Conservation (phyloP, 805 yeast genomes). For the Monosporozyma yasuniensis region DNA sequence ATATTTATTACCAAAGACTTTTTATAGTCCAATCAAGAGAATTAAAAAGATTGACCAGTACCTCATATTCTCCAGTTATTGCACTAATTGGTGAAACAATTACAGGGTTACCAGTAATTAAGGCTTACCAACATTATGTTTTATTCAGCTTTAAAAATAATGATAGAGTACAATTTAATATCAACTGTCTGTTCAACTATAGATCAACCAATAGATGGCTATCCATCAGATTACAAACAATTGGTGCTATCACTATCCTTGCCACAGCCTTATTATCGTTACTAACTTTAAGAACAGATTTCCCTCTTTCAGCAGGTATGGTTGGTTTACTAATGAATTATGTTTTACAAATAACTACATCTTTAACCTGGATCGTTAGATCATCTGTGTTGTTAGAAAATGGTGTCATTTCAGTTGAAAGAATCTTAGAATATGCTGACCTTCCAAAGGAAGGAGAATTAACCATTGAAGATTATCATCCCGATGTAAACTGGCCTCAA, state of each 20-base stretch:
- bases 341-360: slow-evolving; percentile 46
- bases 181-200: slow-evolving; percentile 40
- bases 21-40: slow-evolving; percentile 69
- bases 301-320: slow-evolving; percentile 47
- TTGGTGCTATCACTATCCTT: slow-evolving; percentile 49
- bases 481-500: slow-evolving; percentile 44
- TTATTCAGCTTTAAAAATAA: slow-evolving; percentile 53
- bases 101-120: slow-evolving; percentile 66
- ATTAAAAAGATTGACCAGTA: slow-evolving; percentile 61
- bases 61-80: slow-evolving; percentile 66
- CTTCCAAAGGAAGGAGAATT: slow-evolving; percentile 40
- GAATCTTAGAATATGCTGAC: slow-evolving; percentile 52
- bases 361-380: slow-evolving; percentile 49
- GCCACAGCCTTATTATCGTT: slow-evolving; percentile 42
- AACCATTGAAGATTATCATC: slow-evolving; percentile 38
- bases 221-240: slow-evolving; percentile 49
- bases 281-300: slow-evolving; percentile 30
- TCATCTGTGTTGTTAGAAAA: slow-evolving; percentile 56
- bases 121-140: slow-evolving; percentile 61
- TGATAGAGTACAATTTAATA: slow-evolving; percentile 41
- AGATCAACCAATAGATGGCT: slow-evolving; percentile 60
- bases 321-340: slow-evolving; percentile 60
- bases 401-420: slow-evolving; percentile 56
- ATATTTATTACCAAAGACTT: slow-evolving; percentile 60
- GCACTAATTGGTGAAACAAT: slow-evolving; percentile 78